Percentiles rank a stretch among this genome's conserved stretches.
Evolutionary conservation across 208 protist species (phyloP).

Genomic region (Leishmania guyanensis): DNA sequence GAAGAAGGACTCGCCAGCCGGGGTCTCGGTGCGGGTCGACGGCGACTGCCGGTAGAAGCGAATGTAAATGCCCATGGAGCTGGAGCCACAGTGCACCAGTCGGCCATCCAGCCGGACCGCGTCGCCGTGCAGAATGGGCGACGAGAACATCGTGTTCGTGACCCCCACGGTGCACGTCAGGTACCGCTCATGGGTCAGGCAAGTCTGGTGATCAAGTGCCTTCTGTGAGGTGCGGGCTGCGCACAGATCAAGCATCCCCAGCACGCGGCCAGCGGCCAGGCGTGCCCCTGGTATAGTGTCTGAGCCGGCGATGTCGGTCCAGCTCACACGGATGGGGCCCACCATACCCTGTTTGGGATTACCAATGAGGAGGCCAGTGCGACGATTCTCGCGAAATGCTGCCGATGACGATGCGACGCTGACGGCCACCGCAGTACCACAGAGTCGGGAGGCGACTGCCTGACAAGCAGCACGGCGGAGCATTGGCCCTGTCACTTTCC

Average conservation of each 20-base stretch:
- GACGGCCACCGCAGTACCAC: neutral
- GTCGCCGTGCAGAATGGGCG: constrained; percentile 86
- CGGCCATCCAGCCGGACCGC: constrained; percentile 76
- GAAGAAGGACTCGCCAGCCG: constrained; percentile 84
- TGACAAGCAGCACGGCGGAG: constrained; percentile 21
- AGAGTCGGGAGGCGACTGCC: constrained; percentile 9
- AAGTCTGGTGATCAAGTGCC: constrained; percentile 29
- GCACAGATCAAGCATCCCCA: constrained; percentile 89
- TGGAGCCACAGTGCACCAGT: constrained; percentile 78
- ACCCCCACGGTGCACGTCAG: constrained; percentile 84
- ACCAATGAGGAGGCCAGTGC: constrained; percentile 51
- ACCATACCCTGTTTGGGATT: constrained; percentile 61
- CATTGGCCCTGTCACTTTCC: neutral
- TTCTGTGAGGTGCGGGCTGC: constrained; percentile 66
- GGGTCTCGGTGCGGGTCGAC: constrained; percentile 57
- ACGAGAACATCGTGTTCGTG: constrained; percentile 79
- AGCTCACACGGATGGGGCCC: constrained; percentile 51
- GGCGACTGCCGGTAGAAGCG: constrained; percentile 73
- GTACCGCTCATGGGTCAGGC: constrained; percentile 28
- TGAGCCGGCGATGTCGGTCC: constrained; percentile 78
- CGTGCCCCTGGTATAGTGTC: constrained; percentile 49
- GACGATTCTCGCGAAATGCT: neutral
- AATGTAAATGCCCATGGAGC: constrained; percentile 85
- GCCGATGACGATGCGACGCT: neutral
- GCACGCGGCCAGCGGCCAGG: constrained; percentile 77